Base-by-base conservation (phyloP, 257 asterid species). In the Solanum sparsipilum region DNA sequence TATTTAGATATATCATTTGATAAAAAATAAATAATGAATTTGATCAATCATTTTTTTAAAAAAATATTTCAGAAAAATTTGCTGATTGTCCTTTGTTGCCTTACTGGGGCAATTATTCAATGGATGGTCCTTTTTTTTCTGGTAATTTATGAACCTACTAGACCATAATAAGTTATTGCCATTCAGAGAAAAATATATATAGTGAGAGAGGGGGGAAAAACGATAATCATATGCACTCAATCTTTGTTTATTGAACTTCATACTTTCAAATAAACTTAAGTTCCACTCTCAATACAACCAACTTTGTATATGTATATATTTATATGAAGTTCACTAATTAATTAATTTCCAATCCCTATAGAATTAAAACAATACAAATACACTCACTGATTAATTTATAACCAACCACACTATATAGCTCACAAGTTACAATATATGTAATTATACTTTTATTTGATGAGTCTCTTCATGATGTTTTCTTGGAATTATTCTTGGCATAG, bases 401-500 rank as follows among this genome's bases (percentile, higher is more conserved):
- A 34, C 5, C 44, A 34, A 34, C 18, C 48, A 73, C 48, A 9
- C 46, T 65, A 65, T 5, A 11, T 65, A 65, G 72, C 34, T 73
- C 46, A 34, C 81, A 18, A 34, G 16, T 18, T 3, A 9, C 27
- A 20, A 73, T 58, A 58, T 58, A 20, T 20, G 2, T 58, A 56
- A 56, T 56, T 56, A 56, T 56, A 56, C 25, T 56, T 56, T 18
- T 56, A 58, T 20, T 20, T 21, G 67, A 9, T 58, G 67, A 20
- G 25, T 81, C 7, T 46, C 67, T 48, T 81, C 68, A 46, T 29
- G 41, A 81, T 29, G 41, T 36, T 46, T 79, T 79, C 85, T 87
- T 86, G 79, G 93, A 93, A 85, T 96, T 35, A 27, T 79, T 79
- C 84, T 87, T 86, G 79, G 93, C 93, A 84, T 96, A 96, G 86